These are phyloP conservation scores for Diaporthe nobilis DNA, from an alignment of 2,329 filamentous ascomycete species.

Conservation along the genomic window DNA sequence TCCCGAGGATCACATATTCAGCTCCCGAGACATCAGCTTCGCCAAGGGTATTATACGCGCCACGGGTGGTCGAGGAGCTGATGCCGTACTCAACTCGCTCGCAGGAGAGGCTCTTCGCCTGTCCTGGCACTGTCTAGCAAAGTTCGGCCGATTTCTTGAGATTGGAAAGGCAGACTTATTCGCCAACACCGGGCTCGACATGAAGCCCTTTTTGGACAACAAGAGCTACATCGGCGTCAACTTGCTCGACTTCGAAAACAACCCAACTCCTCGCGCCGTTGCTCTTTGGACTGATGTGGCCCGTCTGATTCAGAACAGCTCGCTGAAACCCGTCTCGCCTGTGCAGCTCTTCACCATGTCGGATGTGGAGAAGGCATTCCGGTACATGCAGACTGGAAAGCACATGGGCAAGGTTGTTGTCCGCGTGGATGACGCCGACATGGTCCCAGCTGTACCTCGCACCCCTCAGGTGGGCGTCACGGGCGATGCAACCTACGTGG, in stretches of 20 bases:
- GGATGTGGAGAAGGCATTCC: conserved; percentile 3
- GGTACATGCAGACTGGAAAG: conserved; percentile 27
- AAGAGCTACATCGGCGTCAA: conserved; percentile 23
- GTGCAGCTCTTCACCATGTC: conserved; percentile 1
- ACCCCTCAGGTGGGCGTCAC: neutral
- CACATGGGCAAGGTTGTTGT: conserved; percentile 38
- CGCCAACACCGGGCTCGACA: conserved; percentile 38
- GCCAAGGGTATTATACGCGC: conserved; percentile 43
- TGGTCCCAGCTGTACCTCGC: conserved; percentile 32
- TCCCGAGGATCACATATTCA: conserved; percentile 54
- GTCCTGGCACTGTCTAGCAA: conserved; percentile 41
- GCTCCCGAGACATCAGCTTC: conserved; percentile 46
- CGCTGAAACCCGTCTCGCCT: neutral
- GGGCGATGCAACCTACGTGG: conserved; percentile 49
- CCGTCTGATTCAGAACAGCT: neutral
- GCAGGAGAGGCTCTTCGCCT: conserved; percentile 44
- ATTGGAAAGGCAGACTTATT: conserved; percentile 40
- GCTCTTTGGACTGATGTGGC: neutral
- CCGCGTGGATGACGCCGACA: conserved; percentile 2
- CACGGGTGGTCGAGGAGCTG: conserved; percentile 47
- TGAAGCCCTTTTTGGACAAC: conserved; percentile 42
- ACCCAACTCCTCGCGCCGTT: neutral
- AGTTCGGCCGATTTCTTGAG: conserved; percentile 40
- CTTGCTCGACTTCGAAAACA: conserved; percentile 36
- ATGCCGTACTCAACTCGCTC: conserved; percentile 50